Percentiles rank a stretch among this genome's conserved stretches.
These are phyloP conservation scores for Sclerotinia spermophila DNA, from an alignment of 2,329 filamentous ascomycete species.

Conservation along the genomic window DNA sequence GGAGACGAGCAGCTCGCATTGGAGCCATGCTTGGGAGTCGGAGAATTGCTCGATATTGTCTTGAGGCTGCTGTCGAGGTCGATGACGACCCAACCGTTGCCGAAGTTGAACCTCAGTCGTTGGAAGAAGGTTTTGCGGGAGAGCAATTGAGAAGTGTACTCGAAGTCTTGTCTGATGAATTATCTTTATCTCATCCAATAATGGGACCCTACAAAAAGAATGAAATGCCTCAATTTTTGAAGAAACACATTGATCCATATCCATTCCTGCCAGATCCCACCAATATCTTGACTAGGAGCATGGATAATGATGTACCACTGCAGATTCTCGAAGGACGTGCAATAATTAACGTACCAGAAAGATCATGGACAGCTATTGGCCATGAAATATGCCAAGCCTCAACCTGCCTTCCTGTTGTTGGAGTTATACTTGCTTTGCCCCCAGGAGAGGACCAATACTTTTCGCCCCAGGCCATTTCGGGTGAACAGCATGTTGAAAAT, in stretches of 20 bases:
- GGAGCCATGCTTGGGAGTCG: constrained; percentile 55
- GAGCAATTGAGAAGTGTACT: constrained; percentile 58
- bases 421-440: constrained; percentile 29
- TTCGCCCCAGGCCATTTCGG: not conserved
- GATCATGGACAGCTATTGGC: constrained; percentile 34
- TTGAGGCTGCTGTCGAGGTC: constrained; percentile 63
- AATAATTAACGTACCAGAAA: constrained; percentile 25
- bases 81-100: constrained; percentile 62
- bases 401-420: constrained; percentile 23
- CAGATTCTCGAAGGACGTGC: constrained; percentile 21
- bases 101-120: constrained; percentile 59
- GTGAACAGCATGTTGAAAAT: constrained; percentile 21
- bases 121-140: constrained; percentile 61
- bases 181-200: constrained; percentile 57
- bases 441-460: constrained; percentile 20
- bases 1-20: constrained; percentile 57
- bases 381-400: constrained; percentile 28
- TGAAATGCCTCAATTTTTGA: constrained; percentile 49
- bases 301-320: constrained; percentile 5
- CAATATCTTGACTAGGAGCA: constrained; percentile 20
- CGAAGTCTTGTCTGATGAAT: constrained; percentile 50
- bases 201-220: constrained; percentile 55
- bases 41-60: constrained; percentile 57
- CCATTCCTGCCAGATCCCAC: constrained; percentile 57
- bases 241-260: constrained; percentile 57